A percentile compares a stretch with the other conserved stretches of the same genome.
These are phyloP conservation scores for Leccinellum rugosiceps DNA, from an alignment of 768 basidiomycete genomes.

Conservation along the genomic window DNA sequence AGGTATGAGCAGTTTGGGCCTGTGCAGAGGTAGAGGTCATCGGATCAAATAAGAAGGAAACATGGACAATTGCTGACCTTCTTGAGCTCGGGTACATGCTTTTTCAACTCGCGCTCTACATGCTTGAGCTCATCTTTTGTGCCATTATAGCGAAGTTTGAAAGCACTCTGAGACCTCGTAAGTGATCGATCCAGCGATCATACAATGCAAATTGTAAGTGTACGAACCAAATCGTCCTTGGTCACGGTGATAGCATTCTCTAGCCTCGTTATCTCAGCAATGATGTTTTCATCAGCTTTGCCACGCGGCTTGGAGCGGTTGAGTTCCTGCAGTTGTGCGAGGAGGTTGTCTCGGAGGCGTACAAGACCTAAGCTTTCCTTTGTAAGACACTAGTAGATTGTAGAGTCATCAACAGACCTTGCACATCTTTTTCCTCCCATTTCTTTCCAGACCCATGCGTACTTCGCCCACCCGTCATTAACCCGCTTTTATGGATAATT, in stretches of 20 bases:
- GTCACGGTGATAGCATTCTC: conserved; percentile 74
- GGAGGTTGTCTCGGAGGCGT: conserved; percentile 66
- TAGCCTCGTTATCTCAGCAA: conserved; percentile 72
- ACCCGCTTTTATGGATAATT: conserved; percentile 93
- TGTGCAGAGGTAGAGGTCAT: conserved; percentile 23
- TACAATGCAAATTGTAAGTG: background rate
- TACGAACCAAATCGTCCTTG: conserved; percentile 77
- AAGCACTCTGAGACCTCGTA: conserved; percentile 54
- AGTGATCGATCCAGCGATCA: background rate
- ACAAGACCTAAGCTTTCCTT: conserved; percentile 37
- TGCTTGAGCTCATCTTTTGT: conserved; percentile 84
- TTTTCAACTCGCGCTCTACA: conserved; percentile 66
- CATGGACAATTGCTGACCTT: conserved; percentile 44
- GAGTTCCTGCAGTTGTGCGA: conserved; percentile 79
- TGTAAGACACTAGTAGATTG: conserved; percentile 25
- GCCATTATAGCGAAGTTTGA: conserved; percentile 71
- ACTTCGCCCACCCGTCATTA: conserved; percentile 94
- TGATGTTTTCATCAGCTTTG: conserved; percentile 77
- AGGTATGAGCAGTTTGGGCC: conserved; percentile 52
- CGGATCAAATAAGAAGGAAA: background rate
- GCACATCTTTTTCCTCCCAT: conserved; percentile 93
- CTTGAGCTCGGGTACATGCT: conserved; percentile 63
- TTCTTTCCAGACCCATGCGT: conserved; percentile 74
- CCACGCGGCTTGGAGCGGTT: conserved; percentile 77
- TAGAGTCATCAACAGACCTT: conserved; percentile 47